Conservation (phyloP, 1,284 basidiomycete species). For the Rhodotorula sp. region DNA sequence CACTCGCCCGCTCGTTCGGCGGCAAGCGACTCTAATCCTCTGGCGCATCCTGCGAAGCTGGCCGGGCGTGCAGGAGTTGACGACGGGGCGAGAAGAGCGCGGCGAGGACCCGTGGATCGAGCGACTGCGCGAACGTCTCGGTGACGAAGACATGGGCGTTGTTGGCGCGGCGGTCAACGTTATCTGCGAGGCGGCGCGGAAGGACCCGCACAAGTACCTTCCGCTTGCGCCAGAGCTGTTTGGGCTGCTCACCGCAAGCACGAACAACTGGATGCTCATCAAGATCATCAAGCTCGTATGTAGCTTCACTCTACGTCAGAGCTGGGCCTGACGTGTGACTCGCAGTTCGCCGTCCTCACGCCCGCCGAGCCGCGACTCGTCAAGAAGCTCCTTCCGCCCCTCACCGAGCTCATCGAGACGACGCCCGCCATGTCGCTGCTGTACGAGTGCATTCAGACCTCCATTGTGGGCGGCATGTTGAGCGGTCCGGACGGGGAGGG, state of each 20-base stretch:
- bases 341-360: conserved; percentile 82
- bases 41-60: conserved; percentile 41
- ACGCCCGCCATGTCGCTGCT: conserved; percentile 93
- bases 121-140: conserved; percentile 78
- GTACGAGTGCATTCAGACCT: conserved; percentile 98
- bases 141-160: conserved; percentile 84
- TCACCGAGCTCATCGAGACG: conserved; percentile 91
- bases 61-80: conserved; percentile 36
- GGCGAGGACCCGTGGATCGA: conserved; percentile 57
- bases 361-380: conserved; percentile 91
- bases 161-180: conserved; percentile 91
- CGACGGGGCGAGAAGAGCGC: conserved; percentile 35
- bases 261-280: conserved; percentile 99
- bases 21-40: conserved; percentile 42
- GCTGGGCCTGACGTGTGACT: not conserved
- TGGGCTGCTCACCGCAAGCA: conserved; percentile 87
- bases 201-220: conserved; percentile 75
- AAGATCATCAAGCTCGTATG: conserved; percentile 94
- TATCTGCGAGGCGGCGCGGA: conserved; percentile 85
- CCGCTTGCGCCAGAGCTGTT: conserved; percentile 89
- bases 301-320: not conserved
- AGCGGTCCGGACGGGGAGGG: conserved; percentile 69
- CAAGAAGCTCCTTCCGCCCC: conserved; percentile 87
- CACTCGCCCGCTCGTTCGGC: conserved; percentile 65
- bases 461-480: conserved; percentile 96